Base-by-base conservation (phyloP, 1,284 basidiomycete genomes). In the Lentinula novae-zelandiae region DNA sequence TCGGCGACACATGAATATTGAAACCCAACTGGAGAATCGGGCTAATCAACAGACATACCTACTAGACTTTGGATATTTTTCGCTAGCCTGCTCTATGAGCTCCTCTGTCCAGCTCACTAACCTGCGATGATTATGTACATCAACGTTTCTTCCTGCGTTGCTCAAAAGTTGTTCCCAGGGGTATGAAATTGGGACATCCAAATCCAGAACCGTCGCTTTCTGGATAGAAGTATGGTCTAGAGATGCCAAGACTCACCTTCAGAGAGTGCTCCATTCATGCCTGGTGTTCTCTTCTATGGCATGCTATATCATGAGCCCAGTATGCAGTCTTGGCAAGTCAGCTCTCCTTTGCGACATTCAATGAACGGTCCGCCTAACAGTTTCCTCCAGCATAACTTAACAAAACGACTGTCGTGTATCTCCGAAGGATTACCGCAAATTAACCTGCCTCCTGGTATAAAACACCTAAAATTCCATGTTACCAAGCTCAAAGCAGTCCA, bases 361-460 rank as follows among this genome's bases (percentile, higher is more conserved):
- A 3, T 56, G 20, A 22, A 15, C 54, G 40, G 54, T 17, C 54
- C 40, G 54, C 22, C 39, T 12, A 36, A 31, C 31, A 42, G 17
- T 48, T 53, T 22, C n/a, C 52, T n/a, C 9, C 40, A 42, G 5
- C n/a, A 6, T 42, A 31, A 22, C 34, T 42, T 39, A 10, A 31
- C 13, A 15, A 4, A 10, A 1, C 10, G 4, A 8, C 17, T 48
- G 42, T 42, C 8, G 31, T n/a, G 31, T 36, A 13, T 5, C 40
- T 48, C 54, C 54, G 39, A 56, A 40, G 54, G 39, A 46, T 33
- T 48, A 31, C 54, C 54, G 54, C 22, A 22, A 42, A 44, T 46
- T 48, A 7, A 46, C 54, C 42, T 53, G 51, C n/a, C 15, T 38
- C n/a, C 13, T 15, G 51, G 51, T 53, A 53, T 53, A 53, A 46